Evolutionary conservation across 1,139 yeast species (phyloP), one percentile per base, ranked within the genome.

Genomic region (Tardiomyces depauwii): DNA sequence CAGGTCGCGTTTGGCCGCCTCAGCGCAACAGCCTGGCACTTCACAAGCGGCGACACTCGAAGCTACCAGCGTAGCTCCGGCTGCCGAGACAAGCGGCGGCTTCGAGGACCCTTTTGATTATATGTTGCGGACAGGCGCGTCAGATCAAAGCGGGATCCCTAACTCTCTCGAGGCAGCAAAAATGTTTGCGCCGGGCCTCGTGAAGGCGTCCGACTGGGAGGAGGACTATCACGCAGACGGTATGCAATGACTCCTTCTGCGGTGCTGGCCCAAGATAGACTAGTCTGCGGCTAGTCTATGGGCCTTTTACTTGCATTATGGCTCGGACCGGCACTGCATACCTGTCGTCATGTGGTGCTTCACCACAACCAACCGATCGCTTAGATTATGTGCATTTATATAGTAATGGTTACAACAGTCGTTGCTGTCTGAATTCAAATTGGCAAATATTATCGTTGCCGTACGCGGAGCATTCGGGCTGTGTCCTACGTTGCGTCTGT

Each of bases 31-130:
- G 25, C 7, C n/a, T n/a, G 25, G 25, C 4, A 21, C 25, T 5
- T 21, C 25, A 4, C 25, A 21, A 7, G 7, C 25, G 7, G 25
- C 25, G 7, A 21, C 25, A 4, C 25, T 23, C 25, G 19, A 41
- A 42, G 39, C 28, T 30, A 6, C 19, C 18, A 12, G 16, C 18
- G 13, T 41, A 43, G 13, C 30, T 40, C n/a, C n/a, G n/a, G n/a
- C n/a, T n/a, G 32, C 43, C 11, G 28, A 41, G 3, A 44, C 41
- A 40, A 42, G 19, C 11, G 45, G 45, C 7, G 28, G 30, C n/a
- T 57, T 57, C 10, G 57, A 54, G 13, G 64, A 60, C 42, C 64
- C 64, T 18, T 51, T 59, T 36, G 60, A 52, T 10, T 58, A 51
- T 48, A 47, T 59, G 42, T 50, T 55, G 21, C 55, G 54, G 5